phyloP scores from a whole-genome alignment of 2,329 filamentous ascomycete species.

The Colletotrichum sansevieriae region DNA sequence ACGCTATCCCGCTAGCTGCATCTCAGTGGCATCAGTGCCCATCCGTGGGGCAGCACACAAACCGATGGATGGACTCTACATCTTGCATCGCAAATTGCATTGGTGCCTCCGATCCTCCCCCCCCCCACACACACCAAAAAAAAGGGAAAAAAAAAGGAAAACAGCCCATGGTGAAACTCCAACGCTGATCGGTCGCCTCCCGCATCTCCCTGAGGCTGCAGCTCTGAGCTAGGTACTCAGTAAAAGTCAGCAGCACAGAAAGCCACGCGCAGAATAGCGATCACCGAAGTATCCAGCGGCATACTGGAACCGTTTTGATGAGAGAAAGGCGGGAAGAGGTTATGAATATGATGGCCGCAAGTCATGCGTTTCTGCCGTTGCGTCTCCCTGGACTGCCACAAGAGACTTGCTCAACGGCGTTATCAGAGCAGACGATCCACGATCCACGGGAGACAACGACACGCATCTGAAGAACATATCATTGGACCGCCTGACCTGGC shows the following conservation, averaged over 20 bases:
- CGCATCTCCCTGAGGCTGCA: conserved; percentile 19
- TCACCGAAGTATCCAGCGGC: conserved; percentile 12
- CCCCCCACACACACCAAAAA: no score
- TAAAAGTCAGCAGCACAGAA: not conserved
- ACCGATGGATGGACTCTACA: conserved; percentile 24
- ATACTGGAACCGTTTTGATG: conserved; percentile 12
- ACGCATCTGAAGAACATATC: conserved; percentile 13
- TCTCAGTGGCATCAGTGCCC: conserved; percentile 33
- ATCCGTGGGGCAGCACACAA: conserved; percentile 37
- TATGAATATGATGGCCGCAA: not conserved
- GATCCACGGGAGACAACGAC: conserved; percentile 2
- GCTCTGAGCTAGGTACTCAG: not conserved
- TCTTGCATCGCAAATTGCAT: conserved; percentile 30
- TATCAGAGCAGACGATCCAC: not conserved
- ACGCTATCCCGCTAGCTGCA: conserved; percentile 33
- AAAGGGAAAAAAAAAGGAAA: not conserved
- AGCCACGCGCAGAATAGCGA: conserved; percentile 24
- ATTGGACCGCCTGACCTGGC: conserved; percentile 13
- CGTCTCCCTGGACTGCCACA: no score
- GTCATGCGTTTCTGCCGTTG: not conserved
- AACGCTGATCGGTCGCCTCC: conserved; percentile 29
- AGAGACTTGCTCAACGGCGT: not conserved
- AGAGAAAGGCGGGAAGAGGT: conserved; percentile 2
- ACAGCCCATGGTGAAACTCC: conserved; percentile 32
- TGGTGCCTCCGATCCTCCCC: not conserved